A percentile compares a stretch with the other conserved stretches of the same genome.
These are phyloP conservation scores for Iris macrosiphon DNA, from an alignment of 106 monocot genomes.

Conservation along the genomic window DNA sequence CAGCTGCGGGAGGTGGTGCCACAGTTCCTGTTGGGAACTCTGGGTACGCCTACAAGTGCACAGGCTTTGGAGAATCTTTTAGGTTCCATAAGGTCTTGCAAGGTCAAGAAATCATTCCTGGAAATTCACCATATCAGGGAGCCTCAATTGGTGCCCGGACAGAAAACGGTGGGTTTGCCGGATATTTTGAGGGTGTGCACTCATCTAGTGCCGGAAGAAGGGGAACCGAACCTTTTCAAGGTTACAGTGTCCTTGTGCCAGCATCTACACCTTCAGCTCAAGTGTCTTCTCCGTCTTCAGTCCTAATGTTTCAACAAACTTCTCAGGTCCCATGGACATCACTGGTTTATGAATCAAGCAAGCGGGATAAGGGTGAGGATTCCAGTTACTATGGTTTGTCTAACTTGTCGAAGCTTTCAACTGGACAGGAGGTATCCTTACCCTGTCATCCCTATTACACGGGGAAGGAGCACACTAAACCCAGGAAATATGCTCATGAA, in stretches of 20 bases:
- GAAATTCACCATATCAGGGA: slow-evolving; percentile 26
- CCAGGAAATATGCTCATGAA: slow-evolving; percentile 1
- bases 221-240: slow-evolving; percentile 18
- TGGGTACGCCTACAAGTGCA: slow-evolving; percentile 37
- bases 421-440: slow-evolving; percentile 2
- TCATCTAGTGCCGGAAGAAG: slow-evolving; percentile 4
- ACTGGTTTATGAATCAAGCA: slow-evolving; percentile 4
- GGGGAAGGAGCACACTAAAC: slow-evolving; percentile 11
- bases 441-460: not conserved
- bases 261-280: slow-evolving; percentile 23
- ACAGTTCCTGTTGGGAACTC: slow-evolving; percentile 28
- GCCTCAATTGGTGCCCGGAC: not conserved
- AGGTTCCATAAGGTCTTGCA: slow-evolving; percentile 99
- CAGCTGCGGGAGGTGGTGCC: slow-evolving; percentile 12
- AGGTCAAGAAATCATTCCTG: slow-evolving; percentile 96
- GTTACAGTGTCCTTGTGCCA: slow-evolving; percentile 16
- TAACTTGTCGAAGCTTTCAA: slow-evolving; percentile 1
- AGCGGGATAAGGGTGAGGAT: slow-evolving; percentile 6
- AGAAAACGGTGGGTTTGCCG: slow-evolving; percentile 14
- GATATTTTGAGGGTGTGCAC: not conserved
- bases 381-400: not conserved
- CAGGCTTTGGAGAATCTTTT: slow-evolving; percentile 67
- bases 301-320: slow-evolving; percentile 60
- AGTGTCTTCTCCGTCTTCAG: slow-evolving; percentile 68
- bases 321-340: slow-evolving; percentile 5